Base-by-base conservation (phyloP, 192 early-diverging fungal species). In the Backusella circina region DNA sequence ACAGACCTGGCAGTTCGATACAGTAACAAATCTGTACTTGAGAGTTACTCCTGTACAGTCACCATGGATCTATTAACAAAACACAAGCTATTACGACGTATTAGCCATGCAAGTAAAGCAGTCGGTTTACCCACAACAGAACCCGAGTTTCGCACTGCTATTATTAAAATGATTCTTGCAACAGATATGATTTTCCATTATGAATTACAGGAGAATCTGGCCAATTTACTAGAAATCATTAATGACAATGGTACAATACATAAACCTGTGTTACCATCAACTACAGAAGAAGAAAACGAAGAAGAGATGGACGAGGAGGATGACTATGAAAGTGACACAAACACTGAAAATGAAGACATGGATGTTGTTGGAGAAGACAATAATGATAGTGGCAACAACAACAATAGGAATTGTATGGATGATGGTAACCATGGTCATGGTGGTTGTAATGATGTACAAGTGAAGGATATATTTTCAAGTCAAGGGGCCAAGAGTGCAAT, bases 181-280 rank as follows among this genome's bases (percentile, higher is more conserved):
- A 98, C 97, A 1, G 97, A 98, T 78, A 98, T 98, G 97, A 83
- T 87, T 2, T 89, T 91, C 10, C 97, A 98, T 78, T 98, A 95
- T 84, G 86, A 87, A 67, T 79, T 88, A 73, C 84, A 87, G 64
- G 86, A 88, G 67, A 84, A 87, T 38, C 71, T 90, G 37, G 79
- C 85, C 32, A 65, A 71, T 3, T 74, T 88, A 15, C 77, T 88
- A 16, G 83, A 86, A 51, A 78, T 64, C 66, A 76, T 39, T 72
- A 79, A 64, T 15, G 73, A 74, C 8, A 10, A 23, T 5, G 0
- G 30, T 44, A 15, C 21, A 18, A 33, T 28, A 28, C 69, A 70
- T 70, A 70, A 70, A 30, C 69, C 69, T 44, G 41, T 70, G 39
- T 47, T 70, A 37, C 69, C 69, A 5, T 70, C 69, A 7, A 70